Conservation (phyloP, 108 stramenopile species). For the Nitzschia sp. region DNA sequence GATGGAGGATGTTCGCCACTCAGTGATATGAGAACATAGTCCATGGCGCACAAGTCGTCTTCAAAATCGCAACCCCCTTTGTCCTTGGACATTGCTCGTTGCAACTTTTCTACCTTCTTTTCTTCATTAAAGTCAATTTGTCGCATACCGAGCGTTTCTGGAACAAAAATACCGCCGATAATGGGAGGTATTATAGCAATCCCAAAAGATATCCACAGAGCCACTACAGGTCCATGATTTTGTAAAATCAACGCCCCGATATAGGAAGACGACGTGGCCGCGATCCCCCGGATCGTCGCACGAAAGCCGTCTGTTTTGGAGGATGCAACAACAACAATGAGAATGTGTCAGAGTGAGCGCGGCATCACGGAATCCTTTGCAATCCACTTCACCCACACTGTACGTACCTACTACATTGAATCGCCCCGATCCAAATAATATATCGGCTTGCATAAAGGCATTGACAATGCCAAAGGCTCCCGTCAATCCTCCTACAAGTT, state of each 20-base stretch:
- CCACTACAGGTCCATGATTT: slow-evolving; percentile 28
- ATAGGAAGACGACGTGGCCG: slow-evolving; percentile 26
- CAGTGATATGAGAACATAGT: background rate
- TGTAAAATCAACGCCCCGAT: slow-evolving; percentile 27
- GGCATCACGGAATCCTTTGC: background rate
- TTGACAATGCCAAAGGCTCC: slow-evolving; percentile 37
- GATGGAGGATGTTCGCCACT: background rate
- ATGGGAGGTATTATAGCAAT: slow-evolving; percentile 36
- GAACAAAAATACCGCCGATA: slow-evolving; percentile 32
- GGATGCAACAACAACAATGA: no score
- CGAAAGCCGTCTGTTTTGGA: slow-evolving; percentile 26
- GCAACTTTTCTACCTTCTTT: slow-evolving; percentile 22
- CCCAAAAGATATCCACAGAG: slow-evolving; percentile 27
- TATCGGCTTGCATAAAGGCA: slow-evolving; percentile 42
- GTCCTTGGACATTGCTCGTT: slow-evolving; percentile 1
- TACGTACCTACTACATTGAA: slow-evolving; percentile 36
- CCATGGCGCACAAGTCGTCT: background rate
- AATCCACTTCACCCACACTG: background rate
- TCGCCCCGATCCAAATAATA: slow-evolving; percentile 32
- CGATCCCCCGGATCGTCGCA: slow-evolving; percentile 31
- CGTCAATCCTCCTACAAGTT: slow-evolving; percentile 32
- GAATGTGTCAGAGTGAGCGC: background rate
- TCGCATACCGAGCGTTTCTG: slow-evolving; percentile 40
- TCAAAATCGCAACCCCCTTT: background rate
- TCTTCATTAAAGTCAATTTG: slow-evolving; percentile 38